These are phyloP conservation scores for Pseudotsuga menziesii DNA, from an alignment of 75 land plant genomes.

Conservation along the genomic window DNA sequence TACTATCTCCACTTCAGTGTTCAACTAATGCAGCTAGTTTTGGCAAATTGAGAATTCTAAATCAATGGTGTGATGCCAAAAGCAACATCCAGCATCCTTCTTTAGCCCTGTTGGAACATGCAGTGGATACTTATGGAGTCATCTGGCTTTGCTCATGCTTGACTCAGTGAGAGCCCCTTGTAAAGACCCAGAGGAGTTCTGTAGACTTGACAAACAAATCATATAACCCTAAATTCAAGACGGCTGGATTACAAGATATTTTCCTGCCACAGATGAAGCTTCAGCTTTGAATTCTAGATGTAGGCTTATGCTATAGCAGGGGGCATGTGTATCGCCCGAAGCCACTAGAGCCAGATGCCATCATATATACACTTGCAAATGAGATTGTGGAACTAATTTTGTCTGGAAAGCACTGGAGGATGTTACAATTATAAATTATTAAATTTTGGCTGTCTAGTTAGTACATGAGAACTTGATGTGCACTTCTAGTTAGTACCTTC, in stretches of 20 bases:
- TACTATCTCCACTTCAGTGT: not conserved
- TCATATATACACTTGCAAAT: not conserved
- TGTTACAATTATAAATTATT: not conserved
- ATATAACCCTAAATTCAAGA: not conserved
- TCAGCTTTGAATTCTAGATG: not conserved
- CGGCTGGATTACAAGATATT: not conserved
- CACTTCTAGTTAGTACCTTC: not conserved
- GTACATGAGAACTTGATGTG: not conserved
- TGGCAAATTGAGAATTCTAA: not conserved
- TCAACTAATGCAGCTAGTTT: not conserved
- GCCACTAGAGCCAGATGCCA: not conserved
- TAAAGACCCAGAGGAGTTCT: not conserved
- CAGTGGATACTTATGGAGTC: not conserved
- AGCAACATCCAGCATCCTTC: too few species aligned
- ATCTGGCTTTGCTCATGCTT: not conserved
- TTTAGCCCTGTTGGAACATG: not conserved
- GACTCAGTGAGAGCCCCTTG: not conserved
- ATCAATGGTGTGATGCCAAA: not conserved
- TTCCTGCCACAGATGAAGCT: not conserved
- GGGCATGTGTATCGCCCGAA: not conserved
- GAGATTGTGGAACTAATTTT: not conserved
- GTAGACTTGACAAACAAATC: not conserved
- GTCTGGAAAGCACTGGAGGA: not conserved
- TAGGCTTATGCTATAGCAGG: not conserved
- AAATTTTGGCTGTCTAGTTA: not conserved